Evolutionary conservation across 2,329 filamentous ascomycete species (phyloP).

Genomic region (Aurifilum marmelostoma): DNA sequence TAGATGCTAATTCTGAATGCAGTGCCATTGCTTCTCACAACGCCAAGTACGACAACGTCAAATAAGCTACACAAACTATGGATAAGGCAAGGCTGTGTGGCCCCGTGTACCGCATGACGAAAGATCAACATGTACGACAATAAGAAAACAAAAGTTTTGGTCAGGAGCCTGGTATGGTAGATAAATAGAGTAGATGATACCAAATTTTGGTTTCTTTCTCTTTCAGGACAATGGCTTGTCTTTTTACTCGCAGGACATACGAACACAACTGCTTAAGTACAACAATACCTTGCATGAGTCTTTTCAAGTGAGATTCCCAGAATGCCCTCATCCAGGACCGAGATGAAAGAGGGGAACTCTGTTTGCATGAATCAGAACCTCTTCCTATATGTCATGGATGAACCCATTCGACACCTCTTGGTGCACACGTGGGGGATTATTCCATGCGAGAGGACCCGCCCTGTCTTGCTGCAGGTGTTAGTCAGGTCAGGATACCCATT

Average conservation of each 20-base stretch:
- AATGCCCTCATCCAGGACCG: too few species aligned
- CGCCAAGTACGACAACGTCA: slow-evolving; percentile 68
- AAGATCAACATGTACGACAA: background rate
- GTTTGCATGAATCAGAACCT: background rate
- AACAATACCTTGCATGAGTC: background rate
- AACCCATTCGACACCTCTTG: background rate
- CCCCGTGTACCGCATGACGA: background rate
- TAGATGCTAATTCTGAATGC: slow-evolving; percentile 32
- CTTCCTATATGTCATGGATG: background rate
- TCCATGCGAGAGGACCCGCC: background rate
- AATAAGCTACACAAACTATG: slow-evolving; percentile 24
- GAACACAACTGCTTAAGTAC: too few species aligned
- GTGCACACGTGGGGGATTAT: slow-evolving; percentile 8
- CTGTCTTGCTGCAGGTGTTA: slow-evolving; percentile 3
- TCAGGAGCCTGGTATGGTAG: background rate
- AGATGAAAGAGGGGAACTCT: background rate
- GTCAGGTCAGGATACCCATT: slow-evolving; percentile 1
- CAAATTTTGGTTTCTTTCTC: background rate
- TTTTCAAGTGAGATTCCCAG: too few species aligned
- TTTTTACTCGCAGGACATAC: too few species aligned
- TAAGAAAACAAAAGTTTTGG: background rate
- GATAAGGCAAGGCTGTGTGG: background rate
- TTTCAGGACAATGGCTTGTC: background rate
- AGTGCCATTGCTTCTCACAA: slow-evolving; percentile 78
- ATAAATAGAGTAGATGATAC: slow-evolving; percentile 1